Base-by-base conservation (phyloP, 148 eudicot species). In the Cornus suecica region DNA sequence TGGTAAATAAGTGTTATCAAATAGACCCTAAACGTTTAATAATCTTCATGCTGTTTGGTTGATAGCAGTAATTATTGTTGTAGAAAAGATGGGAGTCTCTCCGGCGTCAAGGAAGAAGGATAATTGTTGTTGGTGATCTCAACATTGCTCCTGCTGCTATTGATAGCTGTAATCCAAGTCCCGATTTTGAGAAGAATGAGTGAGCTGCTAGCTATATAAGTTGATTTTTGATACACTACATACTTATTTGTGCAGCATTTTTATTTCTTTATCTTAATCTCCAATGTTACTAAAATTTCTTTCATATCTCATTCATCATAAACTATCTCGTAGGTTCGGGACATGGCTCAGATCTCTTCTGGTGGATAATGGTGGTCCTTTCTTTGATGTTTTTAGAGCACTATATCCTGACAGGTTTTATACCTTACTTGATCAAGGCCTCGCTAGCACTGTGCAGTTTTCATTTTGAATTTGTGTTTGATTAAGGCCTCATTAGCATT, bases 31-130 rank as follows among this genome's bases (percentile, higher is more conserved):
- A n/a, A n/a, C 23, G 24, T 22, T 37, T 37, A 37, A 22, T 66
- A 26, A 31, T 51, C 69, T 61, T 74, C 67, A 64, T 41, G 30
- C 54, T 80, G 42, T 74, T 72, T 54, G 64, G 75, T 73, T 80
- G 70, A 79, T 66, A 51, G 60, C 76, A 1, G 69, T 75, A 24
- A 42, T 73, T 70, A 63, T 82, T 84, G 84, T 54, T 90, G 82
- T 88, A 94, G 99, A 95, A 80, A 95, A 91, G 99, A 84, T 95
- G 97, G 94, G 91, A 89, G 72, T 79, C 83, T 81, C 91, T 95
- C 75, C 85, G 85, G 69, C 79, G 72, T 75, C 87, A 87, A 81
- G 91, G 91, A 83, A 83, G 90, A 68, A 89, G 97, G 82, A 79
- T 95, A 63, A 52, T 89, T 32, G 88, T 92, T 30, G 97, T 95